Base-by-base conservation (phyloP, 1,139 yeast genomes). In the Pichia sp. region DNA sequence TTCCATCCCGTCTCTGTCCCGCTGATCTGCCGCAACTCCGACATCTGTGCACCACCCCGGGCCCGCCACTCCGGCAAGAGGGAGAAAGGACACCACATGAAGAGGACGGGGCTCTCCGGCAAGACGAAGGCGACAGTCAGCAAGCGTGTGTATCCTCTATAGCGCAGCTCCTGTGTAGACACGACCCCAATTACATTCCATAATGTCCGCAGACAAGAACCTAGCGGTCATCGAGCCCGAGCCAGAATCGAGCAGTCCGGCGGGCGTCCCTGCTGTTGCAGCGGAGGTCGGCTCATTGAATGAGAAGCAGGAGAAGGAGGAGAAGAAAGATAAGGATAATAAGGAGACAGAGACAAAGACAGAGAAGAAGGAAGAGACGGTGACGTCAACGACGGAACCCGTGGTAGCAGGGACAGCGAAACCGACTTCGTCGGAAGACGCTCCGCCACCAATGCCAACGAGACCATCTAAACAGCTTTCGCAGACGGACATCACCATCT, bases 401-500 rank as follows among this genome's bases (percentile, higher is more conserved):
- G n/a, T n/a, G n/a, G n/a, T n/a, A n/a, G n/a, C n/a, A n/a, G n/a
- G n/a, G n/a, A n/a, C n/a, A n/a, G n/a, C n/a, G n/a, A n/a, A n/a
- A n/a, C n/a, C n/a, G n/a, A n/a, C n/a, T n/a, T n/a, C n/a, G n/a
- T 25, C 31, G 28, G 13, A 5, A 21, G 45, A 26, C 18, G n/a
- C 43, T 10, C 79, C 84, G 12, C 96, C 96, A 4, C 79, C 85
- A n/a, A 78, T 75, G 58, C 96, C 96, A 3, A 74, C 81, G 19
- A 76, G 96, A 61, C 91, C 90, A 12, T 66, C 88, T 6, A 45
- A 44, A 16, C 18, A 8, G 16, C 28, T 48, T 8, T 41, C 53
- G 3, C 42, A 36, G n/a, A 41, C 41, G 10, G 54, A 54, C n/a
- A 7, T 43, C 58, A 74, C 82, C 46, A 74, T 78, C 56, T 69